Conservation (phyloP, 2,329 filamentous ascomycete species). For the Ceratocystis lukuohia region DNA sequence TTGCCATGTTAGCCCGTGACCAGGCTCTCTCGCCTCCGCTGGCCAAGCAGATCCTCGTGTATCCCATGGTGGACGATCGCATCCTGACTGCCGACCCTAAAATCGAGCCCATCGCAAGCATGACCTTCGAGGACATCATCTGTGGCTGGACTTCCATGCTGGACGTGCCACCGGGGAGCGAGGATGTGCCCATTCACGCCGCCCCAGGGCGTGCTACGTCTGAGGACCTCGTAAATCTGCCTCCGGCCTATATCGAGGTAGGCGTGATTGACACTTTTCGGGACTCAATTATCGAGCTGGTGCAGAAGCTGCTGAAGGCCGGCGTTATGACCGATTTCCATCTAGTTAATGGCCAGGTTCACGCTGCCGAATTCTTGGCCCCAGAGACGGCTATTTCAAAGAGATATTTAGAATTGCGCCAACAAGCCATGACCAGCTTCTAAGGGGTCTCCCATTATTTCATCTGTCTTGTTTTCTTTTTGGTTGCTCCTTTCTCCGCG, state of each 20-base stretch:
- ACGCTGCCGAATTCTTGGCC: slow-evolving; percentile 21
- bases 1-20: slow-evolving; percentile 31
- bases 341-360: slow-evolving; percentile 30
- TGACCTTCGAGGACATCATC: slow-evolving; percentile 21
- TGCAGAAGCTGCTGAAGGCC: slow-evolving; percentile 25
- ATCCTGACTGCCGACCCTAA: slow-evolving; percentile 19
- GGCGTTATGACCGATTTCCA: slow-evolving; percentile 30
- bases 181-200: slow-evolving; percentile 20
- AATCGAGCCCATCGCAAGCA: slow-evolving; percentile 12
- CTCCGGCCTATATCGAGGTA: slow-evolving; percentile 29
- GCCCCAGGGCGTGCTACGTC: slow-evolving; percentile 22
- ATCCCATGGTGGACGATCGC: slow-evolving; percentile 28
- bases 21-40: slow-evolving; percentile 22
- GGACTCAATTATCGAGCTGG: slow-evolving; percentile 27
- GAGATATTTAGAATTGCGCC: background rate
- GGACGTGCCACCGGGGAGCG: slow-evolving; percentile 17
- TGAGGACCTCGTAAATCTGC: slow-evolving; percentile 24
- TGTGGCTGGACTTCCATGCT: slow-evolving; percentile 23
- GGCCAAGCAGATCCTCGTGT: slow-evolving; percentile 26
- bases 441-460: background rate
- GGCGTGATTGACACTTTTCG: slow-evolving; percentile 30
- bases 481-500: background rate
- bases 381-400: slow-evolving; percentile 1
- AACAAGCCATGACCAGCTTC: slow-evolving; percentile 1
- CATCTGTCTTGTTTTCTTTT: background rate